Percentiles rank a stretch among this genome's conserved stretches.
phyloP scores from a whole-genome alignment of 1,139 yeast genomes.

The Pichia sp. region DNA sequence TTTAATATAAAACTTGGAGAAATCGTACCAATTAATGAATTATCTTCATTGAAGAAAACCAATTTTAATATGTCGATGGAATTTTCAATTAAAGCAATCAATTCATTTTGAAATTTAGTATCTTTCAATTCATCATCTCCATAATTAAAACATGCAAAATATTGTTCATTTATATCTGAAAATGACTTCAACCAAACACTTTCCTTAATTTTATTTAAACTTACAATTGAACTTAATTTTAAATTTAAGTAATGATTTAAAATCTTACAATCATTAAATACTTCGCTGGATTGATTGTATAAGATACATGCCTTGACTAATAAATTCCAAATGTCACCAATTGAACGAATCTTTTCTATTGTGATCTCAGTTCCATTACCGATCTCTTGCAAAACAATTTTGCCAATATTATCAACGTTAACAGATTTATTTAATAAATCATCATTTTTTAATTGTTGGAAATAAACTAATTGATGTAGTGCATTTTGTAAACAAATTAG shows the following conservation, averaged over 20 bases:
- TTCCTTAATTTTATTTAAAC: conserved; percentile 30
- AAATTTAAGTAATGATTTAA: conserved; percentile 29
- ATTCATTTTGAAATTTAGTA: conserved; percentile 19
- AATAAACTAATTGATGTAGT: conserved; percentile 31
- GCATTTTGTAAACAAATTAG: conserved; percentile 35
- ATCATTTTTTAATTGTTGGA: conserved; percentile 17
- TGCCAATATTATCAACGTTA: not conserved
- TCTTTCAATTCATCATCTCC: conserved; percentile 25
- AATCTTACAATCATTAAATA: conserved; percentile 27
- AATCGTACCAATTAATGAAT: conserved; percentile 16
- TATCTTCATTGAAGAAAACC: conserved; percentile 25
- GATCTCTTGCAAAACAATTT: conserved; percentile 1
- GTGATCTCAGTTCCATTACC: conserved; percentile 14
- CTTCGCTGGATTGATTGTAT: conserved; percentile 25
- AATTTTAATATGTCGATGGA: conserved; percentile 26
- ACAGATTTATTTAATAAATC: too few relatives aligned
- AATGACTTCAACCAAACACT: conserved; percentile 32
- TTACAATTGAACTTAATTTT: conserved; percentile 26
- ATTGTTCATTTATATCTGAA: conserved; percentile 28
- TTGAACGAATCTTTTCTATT: conserved; percentile 8
- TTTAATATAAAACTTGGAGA: conserved; percentile 13
- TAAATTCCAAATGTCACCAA: conserved; percentile 29
- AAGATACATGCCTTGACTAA: conserved; percentile 26
- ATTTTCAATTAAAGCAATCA: conserved; percentile 22
- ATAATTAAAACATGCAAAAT: conserved; percentile 23